Evolutionary conservation across 352 stramenopile species (phyloP), one percentile per base, ranked within the genome.

Genomic region (Globisporangium mamillatum): DNA sequence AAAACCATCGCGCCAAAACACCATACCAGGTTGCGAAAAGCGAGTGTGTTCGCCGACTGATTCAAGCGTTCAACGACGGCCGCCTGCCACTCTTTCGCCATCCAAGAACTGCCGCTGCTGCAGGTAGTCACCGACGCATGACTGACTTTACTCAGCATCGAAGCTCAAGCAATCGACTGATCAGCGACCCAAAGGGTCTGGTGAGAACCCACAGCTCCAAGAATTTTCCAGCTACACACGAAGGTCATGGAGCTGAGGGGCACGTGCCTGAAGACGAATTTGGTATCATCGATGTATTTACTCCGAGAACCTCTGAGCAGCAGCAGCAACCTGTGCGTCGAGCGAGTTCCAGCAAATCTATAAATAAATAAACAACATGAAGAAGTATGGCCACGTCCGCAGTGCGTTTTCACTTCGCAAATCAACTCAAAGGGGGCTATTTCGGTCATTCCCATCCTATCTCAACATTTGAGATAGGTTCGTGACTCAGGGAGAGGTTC

Each of bases 31-130:
- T 89, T 18, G 64, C 80, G 4, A 89, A 80, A 66, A 81, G 72
- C 44, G 80, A 82, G 6, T 76, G 67, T n/a, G 68, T 88, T 34
- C 76, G 77, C 10, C 65, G 68, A 2, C 50, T 82, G 29, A 67
- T 90, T 14, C 79, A 85, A 53, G 71, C 76, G 7, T 81, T 82
- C 25, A 77, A 90, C 32, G 80, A 85, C 72, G 82, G 82, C 2
- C 72, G 79, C 12, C 32, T 76, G 2, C 69, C 55, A 16, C 69
- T 72, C 29, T 70, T 81, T 9, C 71, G 69, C 18, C 71, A 70
- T n/a, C 25, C 70, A 34, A 67, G 77, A 41, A 24, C 32, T 0
- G 61, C 56, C 38, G 25, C 29, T 18, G 10, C 32, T 18, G 1
- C 41, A 8, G 9, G 22, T 32, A 66, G 70, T 27, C 57, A 66